phyloP scores from a whole-genome alignment of 129 eudicot species.

The Flaveria brownii region DNA sequence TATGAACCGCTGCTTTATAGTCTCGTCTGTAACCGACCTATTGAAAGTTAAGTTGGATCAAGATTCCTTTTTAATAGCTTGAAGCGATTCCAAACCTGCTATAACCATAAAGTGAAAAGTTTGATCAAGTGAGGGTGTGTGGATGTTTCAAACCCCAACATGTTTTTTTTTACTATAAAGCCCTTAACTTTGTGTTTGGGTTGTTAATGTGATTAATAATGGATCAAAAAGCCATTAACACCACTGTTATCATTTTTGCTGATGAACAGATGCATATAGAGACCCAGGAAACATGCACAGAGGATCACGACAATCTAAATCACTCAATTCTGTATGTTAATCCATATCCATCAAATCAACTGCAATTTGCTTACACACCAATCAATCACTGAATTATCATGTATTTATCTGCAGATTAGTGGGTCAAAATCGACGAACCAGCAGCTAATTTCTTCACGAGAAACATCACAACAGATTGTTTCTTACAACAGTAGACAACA shows the following conservation, averaged over 20 bases:
- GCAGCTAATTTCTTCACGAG: slow-evolving; percentile 30
- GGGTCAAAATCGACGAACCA: slow-evolving; percentile 41
- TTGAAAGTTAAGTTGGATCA: slow-evolving; percentile 26
- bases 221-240: not conserved
- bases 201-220: not conserved
- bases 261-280: slow-evolving; percentile 52
- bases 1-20: not conserved
- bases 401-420: slow-evolving; percentile 46
- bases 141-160: not conserved
- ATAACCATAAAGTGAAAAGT: slow-evolving; percentile 27
- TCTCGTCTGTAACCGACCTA: not conserved
- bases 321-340: slow-evolving; percentile 56
- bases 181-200: not conserved
- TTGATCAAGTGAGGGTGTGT: slow-evolving; percentile 26
- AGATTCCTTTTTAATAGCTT: slow-evolving; percentile 33
- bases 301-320: slow-evolving; percentile 58
- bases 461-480: slow-evolving; percentile 64
- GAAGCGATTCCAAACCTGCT: slow-evolving; percentile 43
- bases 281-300: slow-evolving; percentile 44
- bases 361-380: not conserved
- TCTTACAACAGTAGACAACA: slow-evolving; percentile 45
- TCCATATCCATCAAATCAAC: not conserved
- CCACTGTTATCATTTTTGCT: slow-evolving; percentile 9
- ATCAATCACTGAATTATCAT: slow-evolving; percentile 11
- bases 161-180: not conserved